phyloP scores from a whole-genome alignment of 2,329 filamentous ascomycete species.

The Ascochyta koolunga region DNA sequence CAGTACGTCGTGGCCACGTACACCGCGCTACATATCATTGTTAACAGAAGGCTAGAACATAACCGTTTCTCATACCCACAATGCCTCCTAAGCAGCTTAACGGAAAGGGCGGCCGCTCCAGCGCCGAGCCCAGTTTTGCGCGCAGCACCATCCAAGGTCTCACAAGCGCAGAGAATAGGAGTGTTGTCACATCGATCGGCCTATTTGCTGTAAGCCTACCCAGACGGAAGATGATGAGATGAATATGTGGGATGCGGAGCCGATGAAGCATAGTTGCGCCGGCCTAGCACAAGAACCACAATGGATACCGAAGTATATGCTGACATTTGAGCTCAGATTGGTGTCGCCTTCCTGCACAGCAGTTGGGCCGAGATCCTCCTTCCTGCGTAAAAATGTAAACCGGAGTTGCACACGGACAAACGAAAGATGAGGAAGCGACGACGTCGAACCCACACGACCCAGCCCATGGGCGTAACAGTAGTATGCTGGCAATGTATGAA shows the following conservation, averaged over 20 bases:
- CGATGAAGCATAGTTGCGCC: neutral
- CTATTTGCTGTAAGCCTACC: constrained; percentile 57
- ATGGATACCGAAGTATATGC: constrained; percentile 14
- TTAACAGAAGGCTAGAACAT: neutral
- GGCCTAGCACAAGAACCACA: neutral
- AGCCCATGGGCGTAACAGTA: neutral
- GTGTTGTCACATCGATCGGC: constrained; percentile 54
- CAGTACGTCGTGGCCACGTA: constrained; percentile 9
- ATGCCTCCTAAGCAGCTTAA: constrained; percentile 42
- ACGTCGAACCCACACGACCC: neutral
- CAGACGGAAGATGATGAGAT: constrained; percentile 5
- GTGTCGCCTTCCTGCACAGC: constrained; percentile 59
- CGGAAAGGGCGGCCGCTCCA: constrained; percentile 33
- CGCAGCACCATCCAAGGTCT: constrained; percentile 49
- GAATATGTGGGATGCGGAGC: constrained; percentile 12
- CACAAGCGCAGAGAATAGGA: constrained; percentile 57
- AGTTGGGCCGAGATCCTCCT: constrained; percentile 60
- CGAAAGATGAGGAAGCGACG: neutral
- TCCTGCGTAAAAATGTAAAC: constrained; percentile 50
- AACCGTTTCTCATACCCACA: constrained; percentile 7
- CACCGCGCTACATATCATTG: neutral
- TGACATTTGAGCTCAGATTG: constrained; percentile 47
- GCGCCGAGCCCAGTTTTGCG: constrained; percentile 49
- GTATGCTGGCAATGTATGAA: neutral
- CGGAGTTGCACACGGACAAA: neutral